Conservation (phyloP, 2,329 filamentous ascomycete species). For the Xylariales sp. region DNA sequence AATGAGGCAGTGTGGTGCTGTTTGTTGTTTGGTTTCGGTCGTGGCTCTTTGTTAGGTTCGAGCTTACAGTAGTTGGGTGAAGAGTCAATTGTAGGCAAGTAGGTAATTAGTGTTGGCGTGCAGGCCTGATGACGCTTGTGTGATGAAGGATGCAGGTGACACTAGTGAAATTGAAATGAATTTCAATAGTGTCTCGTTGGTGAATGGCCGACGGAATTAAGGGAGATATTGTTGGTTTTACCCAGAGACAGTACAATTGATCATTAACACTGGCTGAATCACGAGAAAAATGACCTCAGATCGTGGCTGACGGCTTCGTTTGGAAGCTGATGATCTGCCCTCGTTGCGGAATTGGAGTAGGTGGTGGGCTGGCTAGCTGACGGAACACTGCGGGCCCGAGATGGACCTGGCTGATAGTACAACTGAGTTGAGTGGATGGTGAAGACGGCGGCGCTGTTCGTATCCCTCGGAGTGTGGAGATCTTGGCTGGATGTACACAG, state of each 20-base stretch:
- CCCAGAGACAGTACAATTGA: not conserved
- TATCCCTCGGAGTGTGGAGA: too few relatives aligned
- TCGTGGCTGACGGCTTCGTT: slow-evolving; percentile 8
- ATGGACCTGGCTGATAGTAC: too few relatives aligned
- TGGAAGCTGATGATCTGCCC: not conserved
- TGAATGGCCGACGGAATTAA: too few relatives aligned
- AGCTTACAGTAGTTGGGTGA: slow-evolving; percentile 1
- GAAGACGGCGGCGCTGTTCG: too few relatives aligned
- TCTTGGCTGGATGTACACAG: too few relatives aligned
- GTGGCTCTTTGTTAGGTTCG: slow-evolving; percentile 1
- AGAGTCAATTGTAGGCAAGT: not conserved
- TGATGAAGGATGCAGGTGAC: too few relatives aligned
- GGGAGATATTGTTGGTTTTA: too few relatives aligned
- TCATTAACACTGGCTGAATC: not conserved
- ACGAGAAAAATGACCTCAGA: slow-evolving; percentile 3
- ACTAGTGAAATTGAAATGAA: too few relatives aligned
- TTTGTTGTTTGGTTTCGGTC: not conserved
- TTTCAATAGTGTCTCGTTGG: too few relatives aligned
- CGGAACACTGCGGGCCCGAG: too few relatives aligned
- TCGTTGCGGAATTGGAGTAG: not conserved
- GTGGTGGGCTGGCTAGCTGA: not conserved
- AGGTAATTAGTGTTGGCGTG: not conserved
- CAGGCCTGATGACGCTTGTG: too few relatives aligned
- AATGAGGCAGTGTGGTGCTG: not conserved
- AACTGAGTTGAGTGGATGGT: too few relatives aligned